A percentile compares a stretch with the other conserved stretches of the same genome.
phyloP scores from a whole-genome alignment of 345 rosid species.

The Triadica sebifera region DNA sequence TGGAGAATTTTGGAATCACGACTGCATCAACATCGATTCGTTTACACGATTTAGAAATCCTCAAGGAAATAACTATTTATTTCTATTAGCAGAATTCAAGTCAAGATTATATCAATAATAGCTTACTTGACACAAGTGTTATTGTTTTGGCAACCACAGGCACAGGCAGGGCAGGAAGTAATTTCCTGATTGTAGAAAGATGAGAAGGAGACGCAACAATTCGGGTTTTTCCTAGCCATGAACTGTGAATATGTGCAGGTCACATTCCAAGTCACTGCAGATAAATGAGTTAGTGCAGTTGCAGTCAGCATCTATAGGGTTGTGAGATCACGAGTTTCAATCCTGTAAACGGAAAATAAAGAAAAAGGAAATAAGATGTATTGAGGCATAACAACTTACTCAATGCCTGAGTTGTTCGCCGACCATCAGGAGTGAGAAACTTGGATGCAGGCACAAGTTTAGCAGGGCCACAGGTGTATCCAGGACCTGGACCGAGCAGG shows the following conservation, averaged over 20 bases:
- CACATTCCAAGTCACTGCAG: constrained; percentile 90
- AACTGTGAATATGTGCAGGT: constrained; percentile 91
- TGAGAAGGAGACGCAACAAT: constrained; percentile 82
- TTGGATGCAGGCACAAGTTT: constrained; percentile 60
- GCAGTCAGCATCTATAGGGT: too few species aligned
- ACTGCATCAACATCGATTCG: constrained; percentile 37
- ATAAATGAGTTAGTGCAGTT: background rate
- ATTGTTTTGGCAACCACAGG: constrained; percentile 80
- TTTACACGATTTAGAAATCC: background rate
- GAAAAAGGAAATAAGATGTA: too few species aligned
- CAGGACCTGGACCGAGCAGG: constrained; percentile 74
- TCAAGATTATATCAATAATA: background rate
- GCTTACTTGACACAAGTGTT: constrained; percentile 69
- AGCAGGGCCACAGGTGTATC: constrained; percentile 89
- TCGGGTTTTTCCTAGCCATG: constrained; percentile 70
- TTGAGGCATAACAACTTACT: constrained; percentile 40
- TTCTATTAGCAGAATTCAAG: background rate
- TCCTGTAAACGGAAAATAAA: too few species aligned
- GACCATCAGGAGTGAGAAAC: constrained; percentile 61
- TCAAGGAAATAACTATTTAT: background rate
- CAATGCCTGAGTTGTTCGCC: constrained; percentile 73
- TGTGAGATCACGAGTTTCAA: too few species aligned
- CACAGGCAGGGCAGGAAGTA: constrained; percentile 79
- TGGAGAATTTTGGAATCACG: constrained; percentile 62
- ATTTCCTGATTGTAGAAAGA: constrained; percentile 84